phyloP scores from a whole-genome alignment of 225 moss, liverwort and hornwort species.

The Marchantia paleacea region DNA sequence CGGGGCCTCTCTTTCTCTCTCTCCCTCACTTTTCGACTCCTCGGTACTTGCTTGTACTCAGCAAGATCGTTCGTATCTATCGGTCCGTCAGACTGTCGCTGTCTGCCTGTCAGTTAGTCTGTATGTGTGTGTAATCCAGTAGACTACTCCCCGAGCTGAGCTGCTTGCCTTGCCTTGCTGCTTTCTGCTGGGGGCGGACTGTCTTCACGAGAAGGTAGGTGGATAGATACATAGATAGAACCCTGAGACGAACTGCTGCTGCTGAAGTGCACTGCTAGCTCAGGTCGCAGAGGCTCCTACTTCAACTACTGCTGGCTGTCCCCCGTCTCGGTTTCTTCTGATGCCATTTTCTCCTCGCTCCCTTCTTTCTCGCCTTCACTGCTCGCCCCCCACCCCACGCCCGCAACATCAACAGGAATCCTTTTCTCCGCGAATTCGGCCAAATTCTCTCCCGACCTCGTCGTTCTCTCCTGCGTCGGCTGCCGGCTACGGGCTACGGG shows the following conservation, averaged over 20 bases:
- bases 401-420: background rate
- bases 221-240: background rate
- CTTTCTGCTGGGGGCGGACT: background rate
- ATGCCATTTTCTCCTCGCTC: background rate
- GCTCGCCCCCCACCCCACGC: background rate
- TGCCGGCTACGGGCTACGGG: background rate
- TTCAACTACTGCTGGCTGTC: background rate
- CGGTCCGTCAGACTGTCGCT: background rate
- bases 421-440: background rate
- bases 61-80: background rate
- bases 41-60: background rate
- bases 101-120: background rate
- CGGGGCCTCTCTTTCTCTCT: constrained; percentile 2
- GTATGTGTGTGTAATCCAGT: background rate
- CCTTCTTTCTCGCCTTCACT: background rate
- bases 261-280: background rate
- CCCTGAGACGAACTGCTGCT: background rate
- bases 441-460: background rate
- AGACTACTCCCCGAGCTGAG: background rate
- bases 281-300: background rate
- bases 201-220: background rate
- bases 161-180: background rate
- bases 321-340: background rate
- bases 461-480: background rate
- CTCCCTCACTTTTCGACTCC: background rate